Conservation (phyloP, 371 early-diverging fungal species). For the Haplosporangium sp. region DNA sequence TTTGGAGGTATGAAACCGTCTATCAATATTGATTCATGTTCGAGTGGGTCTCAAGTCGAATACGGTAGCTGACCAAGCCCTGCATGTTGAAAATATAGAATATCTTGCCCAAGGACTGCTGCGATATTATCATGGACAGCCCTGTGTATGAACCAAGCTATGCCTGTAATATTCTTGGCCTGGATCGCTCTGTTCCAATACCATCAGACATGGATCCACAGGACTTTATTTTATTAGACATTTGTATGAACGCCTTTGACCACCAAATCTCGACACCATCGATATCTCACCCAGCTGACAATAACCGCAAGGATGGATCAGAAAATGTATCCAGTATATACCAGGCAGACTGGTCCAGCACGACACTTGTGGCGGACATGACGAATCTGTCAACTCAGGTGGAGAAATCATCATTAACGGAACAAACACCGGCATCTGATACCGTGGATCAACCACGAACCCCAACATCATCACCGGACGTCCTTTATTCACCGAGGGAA, state of each 20-base stretch:
- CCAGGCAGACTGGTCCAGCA: constrained; percentile 47
- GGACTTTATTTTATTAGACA: constrained; percentile 45
- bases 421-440: neutral
- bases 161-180: constrained; percentile 46
- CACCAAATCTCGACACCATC: constrained; percentile 34
- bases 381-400: constrained; percentile 8
- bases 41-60: neutral
- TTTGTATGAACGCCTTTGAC: constrained; percentile 22
- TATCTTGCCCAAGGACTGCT: constrained; percentile 44
- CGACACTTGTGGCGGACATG: constrained; percentile 26
- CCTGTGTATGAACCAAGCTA: constrained; percentile 43
- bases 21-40: too few relatives aligned
- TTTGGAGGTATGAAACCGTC: constrained; percentile 39
- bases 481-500: constrained; percentile 9
- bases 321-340: constrained; percentile 16
- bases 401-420: constrained; percentile 9
- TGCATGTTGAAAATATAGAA: constrained; percentile 12
- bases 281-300: constrained; percentile 18
- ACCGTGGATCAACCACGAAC: neutral
- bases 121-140: constrained; percentile 31
- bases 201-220: constrained; percentile 46
- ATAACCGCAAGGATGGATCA: constrained; percentile 5
- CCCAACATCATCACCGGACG: constrained; percentile 21
- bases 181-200: constrained; percentile 44
- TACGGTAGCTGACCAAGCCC: neutral